Evolutionary conservation across 306 rosid genomes (phyloP).

Genomic region (Arachis hypogaea): DNA sequence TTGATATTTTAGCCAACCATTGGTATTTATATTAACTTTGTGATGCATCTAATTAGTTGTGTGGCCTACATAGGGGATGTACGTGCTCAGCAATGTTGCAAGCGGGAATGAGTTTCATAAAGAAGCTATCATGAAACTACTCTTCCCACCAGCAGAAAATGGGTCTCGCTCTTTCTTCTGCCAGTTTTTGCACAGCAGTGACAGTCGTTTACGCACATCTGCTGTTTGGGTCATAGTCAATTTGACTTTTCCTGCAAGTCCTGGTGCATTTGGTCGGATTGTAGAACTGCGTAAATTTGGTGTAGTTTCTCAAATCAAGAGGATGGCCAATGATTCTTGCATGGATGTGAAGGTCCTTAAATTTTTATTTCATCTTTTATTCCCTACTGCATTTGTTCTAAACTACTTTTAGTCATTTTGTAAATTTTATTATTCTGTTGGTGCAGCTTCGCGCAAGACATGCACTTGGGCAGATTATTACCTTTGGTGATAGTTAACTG

Average conservation of each 20-base stretch:
- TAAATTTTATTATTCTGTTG: conserved; percentile 38
- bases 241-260: conserved; percentile 69
- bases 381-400: conserved; percentile 11
- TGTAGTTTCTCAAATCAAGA: conserved; percentile 71
- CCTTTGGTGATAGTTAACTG: conserved; percentile 55
- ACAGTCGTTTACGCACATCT: conserved; percentile 64
- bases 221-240: conserved; percentile 75
- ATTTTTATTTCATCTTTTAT: conserved; percentile 35
- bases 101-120: conserved; percentile 84
- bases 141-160: conserved; percentile 54
- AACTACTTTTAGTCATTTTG: conserved; percentile 26
- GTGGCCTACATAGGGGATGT: conserved; percentile 63
- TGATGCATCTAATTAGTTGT: not conserved
- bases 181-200: conserved; percentile 65
- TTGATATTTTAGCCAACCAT: conserved; percentile 14
- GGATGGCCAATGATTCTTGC: conserved; percentile 75
- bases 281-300: conserved; percentile 62
- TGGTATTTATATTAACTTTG: conserved; percentile 2
- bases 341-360: conserved; percentile 70
- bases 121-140: conserved; percentile 71
- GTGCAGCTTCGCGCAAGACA: conserved; percentile 75
- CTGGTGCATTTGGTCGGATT: conserved; percentile 58
- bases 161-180: conserved; percentile 56
- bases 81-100: conserved; percentile 70
- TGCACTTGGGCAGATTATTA: conserved; percentile 57